Base-by-base conservation (phyloP, 352 stramenopile species). In the Phytophthora palmivora region DNA sequence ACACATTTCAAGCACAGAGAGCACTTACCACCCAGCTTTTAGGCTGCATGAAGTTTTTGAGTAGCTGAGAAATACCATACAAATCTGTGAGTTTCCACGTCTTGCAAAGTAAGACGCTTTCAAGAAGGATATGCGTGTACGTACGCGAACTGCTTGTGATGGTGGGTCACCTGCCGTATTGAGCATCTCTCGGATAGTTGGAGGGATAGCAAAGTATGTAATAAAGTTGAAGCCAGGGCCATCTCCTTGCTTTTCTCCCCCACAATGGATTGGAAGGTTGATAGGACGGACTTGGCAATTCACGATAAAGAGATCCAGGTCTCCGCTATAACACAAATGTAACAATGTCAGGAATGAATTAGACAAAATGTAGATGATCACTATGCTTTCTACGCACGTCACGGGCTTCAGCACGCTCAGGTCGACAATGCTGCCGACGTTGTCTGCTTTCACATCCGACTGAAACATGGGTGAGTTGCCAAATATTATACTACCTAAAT, bases 201-300 rank as follows among this genome's bases (percentile, higher is more conserved):
- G 65, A 12, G 85, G 74, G 38, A 94, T 91, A 5, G 78, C 74
- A 62, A 91, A 91, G 55, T 91, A 94, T 22, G 79, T 89, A 10
- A 94, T 70, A 48, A 92, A 92, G 70, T 92, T 94, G 58, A 92
- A 92, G 2, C 85, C 85, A 32, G 69, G 70, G 16, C 83, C 85
- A 48, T 94, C 79, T 16, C 74, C 79, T 50, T 89, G 78, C 53
- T 89, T 87, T 26, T 94, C 85, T 0, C 85, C 85, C 85, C 85
- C 85, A 94, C 22, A 94, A 56, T 9, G 85, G 85, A 63, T 94
- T 94, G n/a, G 83, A 87, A 9, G 85, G 85, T 34, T 89, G 74
- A 32, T 94, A 94, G 33, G 76, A 88, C n/a, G 85, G 85, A 94
- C 85, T 74, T 94, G 85, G 43, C 83, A 94, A 53, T 92, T 94